phyloP scores from a whole-genome alignment of 805 yeast species.

The Phaffomyces thermotolerans region DNA sequence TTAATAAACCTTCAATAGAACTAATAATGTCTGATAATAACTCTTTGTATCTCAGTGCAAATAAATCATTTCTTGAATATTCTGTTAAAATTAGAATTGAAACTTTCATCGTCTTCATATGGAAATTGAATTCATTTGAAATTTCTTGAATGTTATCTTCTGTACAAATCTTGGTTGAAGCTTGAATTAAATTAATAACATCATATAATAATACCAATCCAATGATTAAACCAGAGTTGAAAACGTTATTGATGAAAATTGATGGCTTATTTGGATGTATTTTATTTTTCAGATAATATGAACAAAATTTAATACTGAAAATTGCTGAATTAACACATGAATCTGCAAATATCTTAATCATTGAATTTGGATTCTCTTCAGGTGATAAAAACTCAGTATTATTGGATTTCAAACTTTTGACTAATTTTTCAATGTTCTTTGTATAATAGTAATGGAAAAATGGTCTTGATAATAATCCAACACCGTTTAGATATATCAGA shows the following conservation, averaged over 20 bases:
- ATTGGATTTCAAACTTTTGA: not conserved
- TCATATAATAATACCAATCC: constrained; percentile 15
- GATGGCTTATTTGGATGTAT: constrained; percentile 26
- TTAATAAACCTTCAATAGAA: not conserved
- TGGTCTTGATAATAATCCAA: constrained; percentile 28
- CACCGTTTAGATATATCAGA: constrained; percentile 26
- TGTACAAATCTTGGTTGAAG: not conserved
- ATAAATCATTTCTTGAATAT: not conserved
- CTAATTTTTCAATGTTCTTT: not conserved
- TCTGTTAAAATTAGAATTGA: not conserved
- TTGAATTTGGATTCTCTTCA: not conserved
- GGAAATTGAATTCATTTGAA: not conserved
- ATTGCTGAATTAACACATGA: constrained; percentile 26
- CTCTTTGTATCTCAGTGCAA: not conserved
- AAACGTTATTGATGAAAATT: constrained; percentile 22
- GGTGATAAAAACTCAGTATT: too few species aligned
- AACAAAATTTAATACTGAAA: constrained; percentile 23
- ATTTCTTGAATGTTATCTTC: not conserved
- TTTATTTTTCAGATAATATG: constrained; percentile 8
- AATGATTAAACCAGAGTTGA: constrained; percentile 25
- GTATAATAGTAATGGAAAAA: constrained; percentile 26
- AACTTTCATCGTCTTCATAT: not conserved
- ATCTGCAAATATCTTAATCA: constrained; percentile 16
- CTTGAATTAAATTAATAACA: not conserved
- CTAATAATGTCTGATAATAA: not conserved